Evolutionary conservation across 108 stramenopile species (phyloP), one percentile per base, ranked within the genome.

Genomic region (Pseudonitzschia pungens): DNA sequence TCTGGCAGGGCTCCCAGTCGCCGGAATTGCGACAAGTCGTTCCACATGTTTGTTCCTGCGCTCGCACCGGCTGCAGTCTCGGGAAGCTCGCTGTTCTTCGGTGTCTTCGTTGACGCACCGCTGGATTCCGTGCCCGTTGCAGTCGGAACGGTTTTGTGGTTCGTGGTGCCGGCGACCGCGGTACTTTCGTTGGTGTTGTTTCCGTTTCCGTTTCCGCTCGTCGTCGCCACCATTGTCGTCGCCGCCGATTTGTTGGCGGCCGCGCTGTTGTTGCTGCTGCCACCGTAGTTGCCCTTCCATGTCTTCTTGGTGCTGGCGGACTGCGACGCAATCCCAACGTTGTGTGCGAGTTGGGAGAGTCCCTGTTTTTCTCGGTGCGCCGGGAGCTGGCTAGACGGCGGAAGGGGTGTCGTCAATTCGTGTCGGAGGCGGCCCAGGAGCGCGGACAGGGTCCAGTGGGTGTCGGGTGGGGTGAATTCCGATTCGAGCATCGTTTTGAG

Each of bases 361-460:
- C 63, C 71, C 18, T 31, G 51, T 57, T 54, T 68, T 50, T 54
- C 74, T 20, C 75, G 53, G 41, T 43, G 53, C 42, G 60, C 41
- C 18, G 71, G 72, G 12, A 77, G 42, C 16, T 71, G 27, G 11
- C 77, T 75, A 52, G 81, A 81, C 15, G 91, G 88, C 27, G 90
- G 88, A 9, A 80, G 68, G 11, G 93, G 93, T 44, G 82, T 77
- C 20, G 90, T 86, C 75, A 92, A 64, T 9, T 86, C 88, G 21
- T 88, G 86, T n/a, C 89, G 83, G 11, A 95, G 64, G 73, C 93
- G 55, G 48, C 93, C 93, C 27, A 95, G 42, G 32, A 95, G 53
- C 12, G 90, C 84, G 6, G 87, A 87, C 16, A 92, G 81, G 16
- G 90, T 89, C 72, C 82, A 95, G 69, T 83, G 88, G 41, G 79